Conservation (phyloP, 2,329 filamentous ascomycete genomes). For the Nigrospora oryzae region DNA sequence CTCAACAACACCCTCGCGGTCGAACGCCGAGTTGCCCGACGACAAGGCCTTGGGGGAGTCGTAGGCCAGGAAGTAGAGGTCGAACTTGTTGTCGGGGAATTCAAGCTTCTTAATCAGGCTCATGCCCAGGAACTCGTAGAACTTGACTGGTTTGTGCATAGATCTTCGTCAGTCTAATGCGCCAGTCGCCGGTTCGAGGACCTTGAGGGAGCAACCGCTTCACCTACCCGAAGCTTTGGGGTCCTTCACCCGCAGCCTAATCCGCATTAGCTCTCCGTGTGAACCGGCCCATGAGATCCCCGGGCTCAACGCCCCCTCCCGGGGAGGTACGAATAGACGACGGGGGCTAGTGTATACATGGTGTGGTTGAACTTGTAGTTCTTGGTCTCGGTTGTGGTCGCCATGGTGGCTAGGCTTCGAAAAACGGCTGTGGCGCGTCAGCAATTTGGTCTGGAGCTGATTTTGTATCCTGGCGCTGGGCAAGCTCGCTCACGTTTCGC, state of each 20-base stretch:
- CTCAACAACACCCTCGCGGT: constrained; percentile 86
- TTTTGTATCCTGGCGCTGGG: neutral
- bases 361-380: constrained; percentile 85
- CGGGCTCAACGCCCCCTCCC: no score
- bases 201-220: neutral
- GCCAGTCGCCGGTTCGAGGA: neutral
- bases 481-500: neutral
- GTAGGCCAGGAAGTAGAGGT: constrained; percentile 92
- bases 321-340: neutral
- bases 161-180: neutral
- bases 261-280: neutral
- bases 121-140: constrained; percentile 90
- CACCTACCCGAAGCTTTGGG: constrained; percentile 65
- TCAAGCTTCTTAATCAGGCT: constrained; percentile 72
- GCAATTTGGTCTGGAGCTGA: neutral
- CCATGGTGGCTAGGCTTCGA: constrained; percentile 40
- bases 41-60: constrained; percentile 70
- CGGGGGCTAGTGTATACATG: constrained; percentile 48
- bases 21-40: constrained; percentile 60
- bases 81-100: constrained; percentile 84
- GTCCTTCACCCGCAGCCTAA: constrained; percentile 88
- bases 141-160: constrained; percentile 55
- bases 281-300: no score
- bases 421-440: constrained; percentile 2
- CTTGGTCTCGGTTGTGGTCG: constrained; percentile 61